Evolutionary conservation across 2,329 filamentous ascomycete species (phyloP), one percentile per base, ranked within the genome.

Genomic region (Nothopassalora personata): DNA sequence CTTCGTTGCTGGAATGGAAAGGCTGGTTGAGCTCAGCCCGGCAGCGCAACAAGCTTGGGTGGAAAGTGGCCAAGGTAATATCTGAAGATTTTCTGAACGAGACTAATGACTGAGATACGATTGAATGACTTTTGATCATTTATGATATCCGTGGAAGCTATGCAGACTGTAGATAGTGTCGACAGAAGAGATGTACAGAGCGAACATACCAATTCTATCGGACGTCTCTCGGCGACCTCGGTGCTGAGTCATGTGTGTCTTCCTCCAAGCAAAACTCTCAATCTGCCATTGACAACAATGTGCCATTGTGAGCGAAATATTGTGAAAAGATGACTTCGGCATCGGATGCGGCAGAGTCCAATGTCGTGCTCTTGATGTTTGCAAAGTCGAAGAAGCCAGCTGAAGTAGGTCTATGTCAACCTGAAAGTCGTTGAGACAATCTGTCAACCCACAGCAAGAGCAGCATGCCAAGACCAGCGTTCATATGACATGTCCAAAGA

Each of bases 11-110:
- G 70, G 69, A 0, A 59, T 71, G 60, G 69, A 71, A 19, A 56
- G 59, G 18, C 27, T 71, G 50, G 68, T 72, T 36, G 67, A 69
- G 18, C 57, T 73, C 27, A 71, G 68, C 54, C 68, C 69, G 6
- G 66, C 66, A 9, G 70, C 71, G 5, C 53, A 61, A 36, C 60
- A 66, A 55, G 69, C 66, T 45, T 72, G 68, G 68, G 54, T 33
- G 10, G 69, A 69, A 36, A 62, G 60, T 27, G 63, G 28, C 13
- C 43, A 53, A 28, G 51, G 33, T 11, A 53, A 43, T 31, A 45
- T 30, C 5, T 53, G 33, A 45, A 5, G 28, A 34, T 5, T n/a
- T 27, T 31, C 10, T 53, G 19, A 23, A 23, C 7, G 34, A 39
- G 33, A 52, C 9, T 11, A 19, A 52, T 34, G 33, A 33, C 34